Conservation (phyloP, 352 stramenopile genomes). For the Pythium angustatum region DNA sequence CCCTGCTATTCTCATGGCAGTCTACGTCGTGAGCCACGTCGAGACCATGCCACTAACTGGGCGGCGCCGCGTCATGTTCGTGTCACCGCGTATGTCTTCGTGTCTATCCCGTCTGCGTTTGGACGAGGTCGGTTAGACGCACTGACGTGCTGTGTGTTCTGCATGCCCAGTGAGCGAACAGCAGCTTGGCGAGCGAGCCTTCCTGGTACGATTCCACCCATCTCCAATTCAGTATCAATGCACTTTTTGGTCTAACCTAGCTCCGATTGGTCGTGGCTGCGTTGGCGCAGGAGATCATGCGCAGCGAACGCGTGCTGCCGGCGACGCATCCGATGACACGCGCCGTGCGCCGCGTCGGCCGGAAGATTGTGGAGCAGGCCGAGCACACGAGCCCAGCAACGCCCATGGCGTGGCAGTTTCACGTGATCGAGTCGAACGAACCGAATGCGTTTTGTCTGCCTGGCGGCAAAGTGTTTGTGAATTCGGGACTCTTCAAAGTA, state of each 20-base stretch:
- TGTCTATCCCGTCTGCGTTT: background rate
- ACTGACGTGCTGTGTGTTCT: background rate
- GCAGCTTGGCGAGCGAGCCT: slow-evolving; percentile 51
- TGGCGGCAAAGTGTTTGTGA: slow-evolving; percentile 75
- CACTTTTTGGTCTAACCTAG: too few species aligned
- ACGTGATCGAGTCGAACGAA: slow-evolving; percentile 64
- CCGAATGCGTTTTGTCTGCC: slow-evolving; percentile 77
- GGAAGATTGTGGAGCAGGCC: slow-evolving; percentile 50
- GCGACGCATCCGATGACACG: slow-evolving; percentile 56
- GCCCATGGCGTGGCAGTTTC: slow-evolving; percentile 72
- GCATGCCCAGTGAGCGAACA: slow-evolving; percentile 39
- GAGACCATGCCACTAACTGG: slow-evolving; percentile 67
- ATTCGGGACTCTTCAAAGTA: slow-evolving; percentile 72
- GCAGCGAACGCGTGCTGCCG: slow-evolving; percentile 43
- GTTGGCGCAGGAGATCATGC: slow-evolving; percentile 44
- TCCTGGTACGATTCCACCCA: slow-evolving; percentile 31
- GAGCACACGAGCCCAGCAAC: slow-evolving; percentile 25
- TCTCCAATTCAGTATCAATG: too few species aligned
- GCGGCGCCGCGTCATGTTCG: slow-evolving; percentile 61
- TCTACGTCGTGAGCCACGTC: slow-evolving; percentile 39
- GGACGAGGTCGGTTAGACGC: too few species aligned
- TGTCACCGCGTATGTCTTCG: slow-evolving; percentile 40
- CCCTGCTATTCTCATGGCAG: slow-evolving; percentile 6
- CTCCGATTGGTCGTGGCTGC: background rate
- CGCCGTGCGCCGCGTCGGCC: slow-evolving; percentile 56